Evolutionary conservation across 495 filamentous ascomycete genomes (phyloP).

Genomic region (Neurospora sp.): DNA sequence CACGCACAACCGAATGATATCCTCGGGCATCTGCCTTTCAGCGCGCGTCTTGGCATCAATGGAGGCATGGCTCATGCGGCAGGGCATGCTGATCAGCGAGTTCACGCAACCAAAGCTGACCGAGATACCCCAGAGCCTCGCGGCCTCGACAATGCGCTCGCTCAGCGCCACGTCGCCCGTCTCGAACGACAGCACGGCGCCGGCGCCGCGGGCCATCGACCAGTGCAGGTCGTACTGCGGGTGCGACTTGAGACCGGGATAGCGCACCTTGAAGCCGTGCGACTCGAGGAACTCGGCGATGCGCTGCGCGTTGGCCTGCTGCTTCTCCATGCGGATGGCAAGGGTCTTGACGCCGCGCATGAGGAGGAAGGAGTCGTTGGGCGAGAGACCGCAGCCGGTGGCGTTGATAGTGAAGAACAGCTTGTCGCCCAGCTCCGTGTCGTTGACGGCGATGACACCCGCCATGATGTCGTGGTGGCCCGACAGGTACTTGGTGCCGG

Average conservation of each 20-base stretch:
- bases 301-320: constrained; percentile 80
- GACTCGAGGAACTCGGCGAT: constrained; percentile 89
- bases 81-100: constrained; percentile 97
- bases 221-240: constrained; percentile 94
- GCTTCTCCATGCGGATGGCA: constrained; percentile 96
- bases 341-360: constrained; percentile 93
- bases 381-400: constrained; percentile 85
- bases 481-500: constrained; percentile 93
- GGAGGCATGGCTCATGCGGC: constrained; percentile 97
- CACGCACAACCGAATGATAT: constrained; percentile 89
- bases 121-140: constrained; percentile 85
- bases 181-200: constrained; percentile 91
- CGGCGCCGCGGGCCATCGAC: constrained; percentile 86
- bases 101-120: constrained; percentile 98
- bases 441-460: constrained; percentile 85
- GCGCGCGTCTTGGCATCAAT: constrained; percentile 89
- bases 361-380: constrained; percentile 91
- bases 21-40: constrained; percentile 88
- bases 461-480: constrained; percentile 99
- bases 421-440: constrained; percentile 67
- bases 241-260: constrained; percentile 86
- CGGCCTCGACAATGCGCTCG: constrained; percentile 88
- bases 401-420: constrained; percentile 95
- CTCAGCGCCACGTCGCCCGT: constrained; percentile 74
- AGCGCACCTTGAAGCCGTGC: constrained; percentile 89